phyloP scores from a whole-genome alignment of 225 moss, liverwort and hornwort genomes.

The Lunularia cruciata region DNA sequence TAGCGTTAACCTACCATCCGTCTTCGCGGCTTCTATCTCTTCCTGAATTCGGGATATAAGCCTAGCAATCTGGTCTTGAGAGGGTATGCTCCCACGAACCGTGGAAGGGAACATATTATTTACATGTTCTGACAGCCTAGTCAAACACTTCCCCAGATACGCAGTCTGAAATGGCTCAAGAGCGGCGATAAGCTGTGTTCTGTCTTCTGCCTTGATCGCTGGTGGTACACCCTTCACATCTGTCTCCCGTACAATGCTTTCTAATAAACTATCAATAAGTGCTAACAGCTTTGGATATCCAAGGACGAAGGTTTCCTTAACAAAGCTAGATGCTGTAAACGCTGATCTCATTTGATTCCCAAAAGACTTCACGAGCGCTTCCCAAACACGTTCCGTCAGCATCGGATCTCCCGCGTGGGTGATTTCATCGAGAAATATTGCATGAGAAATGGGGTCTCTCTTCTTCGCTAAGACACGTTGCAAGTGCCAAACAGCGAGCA shows the following conservation, averaged over 20 bases:
- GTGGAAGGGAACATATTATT: slow-evolving; percentile 85
- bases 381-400: slow-evolving; percentile 96
- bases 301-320: slow-evolving; percentile 90
- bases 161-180: slow-evolving; percentile 96
- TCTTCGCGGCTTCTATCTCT: slow-evolving; percentile 79
- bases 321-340: slow-evolving; percentile 92
- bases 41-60: slow-evolving; percentile 84
- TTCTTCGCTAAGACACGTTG: slow-evolving; percentile 98
- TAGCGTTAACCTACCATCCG: slow-evolving; percentile 74
- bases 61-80: slow-evolving; percentile 89
- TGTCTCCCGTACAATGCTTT: slow-evolving; percentile 75
- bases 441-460: slow-evolving; percentile 88
- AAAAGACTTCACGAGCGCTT: slow-evolving; percentile 81
- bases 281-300: slow-evolving; percentile 95
- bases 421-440: slow-evolving; percentile 86
- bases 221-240: slow-evolving; percentile 91
- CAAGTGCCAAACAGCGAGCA: slow-evolving; percentile 94
- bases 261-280: slow-evolving; percentile 76
- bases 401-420: slow-evolving; percentile 83
- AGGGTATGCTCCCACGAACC: slow-evolving; percentile 81
- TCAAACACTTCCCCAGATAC: slow-evolving; percentile 74
- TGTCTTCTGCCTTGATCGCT: slow-evolving; percentile 78
- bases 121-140: slow-evolving; percentile 82
- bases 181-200: slow-evolving; percentile 75
- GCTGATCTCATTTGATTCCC: slow-evolving; percentile 96